These are phyloP conservation scores for Talaromyces amestolkiae DNA, from an alignment of 2,329 filamentous ascomycete genomes.

Conservation along the genomic window DNA sequence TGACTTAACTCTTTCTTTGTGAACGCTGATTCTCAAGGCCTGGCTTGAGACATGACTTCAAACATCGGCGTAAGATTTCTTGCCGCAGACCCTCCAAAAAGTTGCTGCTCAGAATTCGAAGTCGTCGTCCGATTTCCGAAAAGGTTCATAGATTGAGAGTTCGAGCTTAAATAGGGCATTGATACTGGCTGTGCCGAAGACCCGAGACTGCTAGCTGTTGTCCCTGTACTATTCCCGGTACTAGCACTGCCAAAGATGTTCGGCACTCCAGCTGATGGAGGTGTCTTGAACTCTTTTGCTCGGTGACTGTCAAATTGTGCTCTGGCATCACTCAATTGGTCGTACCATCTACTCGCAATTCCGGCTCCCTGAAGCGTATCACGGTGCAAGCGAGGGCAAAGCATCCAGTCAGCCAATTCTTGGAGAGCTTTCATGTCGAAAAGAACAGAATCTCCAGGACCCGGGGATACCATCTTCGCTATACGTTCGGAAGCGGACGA, in stretches of 20 bases:
- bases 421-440: constrained; percentile 15
- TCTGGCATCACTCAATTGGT: constrained; percentile 12
- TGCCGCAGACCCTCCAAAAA: neutral
- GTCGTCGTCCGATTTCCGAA: neutral
- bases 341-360: constrained; percentile 17
- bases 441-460: neutral
- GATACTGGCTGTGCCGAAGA: constrained; percentile 9
- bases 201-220: constrained; percentile 5
- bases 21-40: neutral
- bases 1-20: constrained; percentile 5
- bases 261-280: constrained; percentile 2
- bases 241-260: neutral
- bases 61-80: constrained; percentile 13
- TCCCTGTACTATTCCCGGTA: neutral
- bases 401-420: constrained; percentile 19
- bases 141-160: neutral
- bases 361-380: constrained; percentile 2
- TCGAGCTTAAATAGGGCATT: neutral
- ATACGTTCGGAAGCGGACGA: constrained; percentile 3
- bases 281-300: neutral
- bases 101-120: neutral
- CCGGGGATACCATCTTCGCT: constrained; percentile 1
- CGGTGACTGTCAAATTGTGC: neutral
- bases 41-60: constrained; percentile 3
- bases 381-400: constrained; percentile 18